These are phyloP conservation scores for Fusarium sp. DNA, from an alignment of 2,329 filamentous ascomycete genomes.

Conservation along the genomic window DNA sequence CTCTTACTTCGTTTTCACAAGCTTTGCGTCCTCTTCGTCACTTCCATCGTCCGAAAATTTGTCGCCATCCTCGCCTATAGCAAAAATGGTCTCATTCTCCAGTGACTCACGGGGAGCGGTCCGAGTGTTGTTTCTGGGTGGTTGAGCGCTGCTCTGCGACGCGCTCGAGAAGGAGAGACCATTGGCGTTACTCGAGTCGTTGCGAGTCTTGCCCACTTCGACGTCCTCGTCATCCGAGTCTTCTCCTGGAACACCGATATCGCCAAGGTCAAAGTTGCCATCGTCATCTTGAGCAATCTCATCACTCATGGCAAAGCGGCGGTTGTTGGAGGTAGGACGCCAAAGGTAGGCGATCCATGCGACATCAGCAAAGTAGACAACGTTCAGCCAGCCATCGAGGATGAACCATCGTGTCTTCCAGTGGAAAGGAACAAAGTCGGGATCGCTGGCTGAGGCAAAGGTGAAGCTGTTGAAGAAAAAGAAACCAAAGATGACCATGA, in stretches of 20 bases:
- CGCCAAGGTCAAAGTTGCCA: conserved; percentile 91
- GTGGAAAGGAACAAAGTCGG: conserved; percentile 92
- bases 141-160: conserved; percentile 36
- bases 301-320: conserved; percentile 97
- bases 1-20: conserved; percentile 57
- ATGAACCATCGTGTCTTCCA: conserved; percentile 99
- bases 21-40: conserved; percentile 61
- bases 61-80: conserved; percentile 84
- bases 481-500: conserved; percentile 95
- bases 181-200: conserved; percentile 37
- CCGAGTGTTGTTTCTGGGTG: conserved; percentile 36
- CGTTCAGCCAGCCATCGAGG: conserved; percentile 94
- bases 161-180: conserved; percentile 36
- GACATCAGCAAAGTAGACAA: conserved; percentile 95
- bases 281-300: conserved; percentile 99
- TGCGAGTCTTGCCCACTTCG: conserved; percentile 51
- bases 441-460: conserved; percentile 84
- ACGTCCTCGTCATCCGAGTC: conserved; percentile 68
- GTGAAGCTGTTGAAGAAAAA: conserved; percentile 99
- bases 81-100: conserved; percentile 95
- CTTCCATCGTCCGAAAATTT: conserved; percentile 80
- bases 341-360: conserved; percentile 94
- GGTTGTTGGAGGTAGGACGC: conserved; percentile 95
- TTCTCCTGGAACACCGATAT: conserved; percentile 76
- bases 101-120: conserved; percentile 62